Percentiles rank a stretch among this genome's conserved stretches.
Conservation (phyloP, 495 filamentous ascomycete species). For the Aspergillus kassunensis region DNA sequence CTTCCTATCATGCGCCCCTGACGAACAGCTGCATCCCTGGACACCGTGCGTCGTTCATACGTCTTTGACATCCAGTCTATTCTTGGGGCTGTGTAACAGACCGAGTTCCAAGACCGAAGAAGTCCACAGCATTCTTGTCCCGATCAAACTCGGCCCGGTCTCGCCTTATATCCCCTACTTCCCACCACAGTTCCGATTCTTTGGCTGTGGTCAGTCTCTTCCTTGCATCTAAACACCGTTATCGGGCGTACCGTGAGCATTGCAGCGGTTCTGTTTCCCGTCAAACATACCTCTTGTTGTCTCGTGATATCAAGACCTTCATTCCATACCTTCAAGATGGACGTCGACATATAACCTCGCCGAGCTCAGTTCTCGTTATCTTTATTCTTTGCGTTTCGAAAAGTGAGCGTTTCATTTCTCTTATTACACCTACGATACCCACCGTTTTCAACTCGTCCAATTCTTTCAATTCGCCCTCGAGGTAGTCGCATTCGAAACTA, state of each 20-base stretch:
- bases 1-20: slow-evolving; percentile 21
- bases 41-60: slow-evolving; percentile 22
- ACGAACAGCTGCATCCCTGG: slow-evolving; percentile 18
- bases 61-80: slow-evolving; percentile 8
- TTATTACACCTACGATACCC: slow-evolving; percentile 11
- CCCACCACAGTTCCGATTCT: slow-evolving; percentile 9
- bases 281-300: slow-evolving; percentile 6
- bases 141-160: slow-evolving; percentile 12
- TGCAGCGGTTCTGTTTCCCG: slow-evolving; percentile 8
- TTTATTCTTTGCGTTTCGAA: slow-evolving; percentile 22
- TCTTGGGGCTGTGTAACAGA: slow-evolving; percentile 11
- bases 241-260: neutral
- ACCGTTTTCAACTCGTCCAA: neutral
- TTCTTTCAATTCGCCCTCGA: neutral
- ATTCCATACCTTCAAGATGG: slow-evolving; percentile 28
- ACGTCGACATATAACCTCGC: slow-evolving; percentile 33
- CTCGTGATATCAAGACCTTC: slow-evolving; percentile 13
- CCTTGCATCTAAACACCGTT: neutral
- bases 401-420: slow-evolving; percentile 19
- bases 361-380: slow-evolving; percentile 19
- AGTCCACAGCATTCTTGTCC: slow-evolving; percentile 1
- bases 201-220: neutral
- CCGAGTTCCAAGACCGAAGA: slow-evolving; percentile 8
- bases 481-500: neutral
- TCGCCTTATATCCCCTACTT: slow-evolving; percentile 3